Evolutionary conservation across 768 basidiomycete species (phyloP).

Genomic region (Rhodotorula toruloides): DNA sequence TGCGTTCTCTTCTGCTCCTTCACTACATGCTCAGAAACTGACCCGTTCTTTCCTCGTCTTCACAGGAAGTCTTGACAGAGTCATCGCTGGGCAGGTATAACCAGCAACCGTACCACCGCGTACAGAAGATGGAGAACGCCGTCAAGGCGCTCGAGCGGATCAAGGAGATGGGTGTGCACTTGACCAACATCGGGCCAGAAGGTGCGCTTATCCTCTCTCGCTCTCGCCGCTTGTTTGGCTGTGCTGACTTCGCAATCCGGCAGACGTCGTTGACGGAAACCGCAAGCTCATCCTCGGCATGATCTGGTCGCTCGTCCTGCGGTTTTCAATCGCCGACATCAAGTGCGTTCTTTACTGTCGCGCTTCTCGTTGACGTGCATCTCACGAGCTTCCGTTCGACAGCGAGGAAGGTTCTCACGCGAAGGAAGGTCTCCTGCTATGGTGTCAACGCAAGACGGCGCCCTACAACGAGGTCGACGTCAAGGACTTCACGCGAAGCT

Average conservation of each 20-base stretch:
- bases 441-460: conserved; percentile 95
- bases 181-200: conserved; percentile 97
- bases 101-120: conserved; percentile 77
- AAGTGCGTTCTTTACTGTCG: conserved; percentile 57
- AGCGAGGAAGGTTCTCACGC: conserved; percentile 99
- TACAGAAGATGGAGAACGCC: conserved; percentile 98
- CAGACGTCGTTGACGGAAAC: conserved; percentile 98
- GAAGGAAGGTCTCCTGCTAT: conserved; percentile 90
- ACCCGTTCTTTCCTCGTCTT: background rate
- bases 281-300: conserved; percentile 89
- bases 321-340: conserved; percentile 97
- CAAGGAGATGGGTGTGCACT: conserved; percentile 64
- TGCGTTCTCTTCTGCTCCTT: conserved; percentile 44
- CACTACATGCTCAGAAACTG: background rate
- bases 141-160: conserved; percentile 96
- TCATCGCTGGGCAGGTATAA: conserved; percentile 93
- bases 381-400: conserved; percentile 22
- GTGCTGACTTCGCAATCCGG: background rate
- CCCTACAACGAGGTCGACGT: conserved; percentile 88
- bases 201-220: conserved; percentile 51
- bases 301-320: conserved; percentile 97
- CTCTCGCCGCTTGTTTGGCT: background rate
- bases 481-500: conserved; percentile 85
- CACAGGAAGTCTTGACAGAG: conserved; percentile 96
- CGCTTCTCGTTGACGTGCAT: background rate